A percentile compares a stretch with the other conserved stretches of the same genome.
These are phyloP conservation scores for Rutstroemia sp. DNA, from an alignment of 2,329 filamentous ascomycete species.

Conservation along the genomic window DNA sequence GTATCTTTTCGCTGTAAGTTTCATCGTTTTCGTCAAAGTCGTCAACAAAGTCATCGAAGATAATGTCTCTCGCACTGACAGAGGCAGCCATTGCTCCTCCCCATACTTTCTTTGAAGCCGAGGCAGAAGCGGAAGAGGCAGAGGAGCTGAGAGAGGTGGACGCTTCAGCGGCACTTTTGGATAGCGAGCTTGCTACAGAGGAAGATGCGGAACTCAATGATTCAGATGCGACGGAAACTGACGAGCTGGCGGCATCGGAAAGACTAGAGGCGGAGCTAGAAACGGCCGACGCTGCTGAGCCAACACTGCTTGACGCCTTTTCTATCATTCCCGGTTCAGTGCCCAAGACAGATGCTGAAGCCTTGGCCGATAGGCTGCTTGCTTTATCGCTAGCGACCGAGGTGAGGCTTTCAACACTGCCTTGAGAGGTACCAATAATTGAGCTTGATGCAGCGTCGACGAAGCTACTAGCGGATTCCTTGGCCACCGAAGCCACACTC, in stretches of 20 bases:
- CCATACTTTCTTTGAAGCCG: constrained; percentile 43
- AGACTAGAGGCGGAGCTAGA: constrained; percentile 21
- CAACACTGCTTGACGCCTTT: constrained; percentile 25
- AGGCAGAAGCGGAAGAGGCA: constrained; percentile 21
- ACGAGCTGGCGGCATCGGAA: constrained; percentile 21
- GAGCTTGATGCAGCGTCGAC: constrained; percentile 25
- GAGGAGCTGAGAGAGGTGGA: constrained; percentile 22
- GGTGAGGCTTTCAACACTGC: constrained; percentile 21
- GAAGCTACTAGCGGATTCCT: constrained; percentile 22
- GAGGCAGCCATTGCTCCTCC: constrained; percentile 30
- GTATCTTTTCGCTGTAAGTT: constrained; percentile 42
- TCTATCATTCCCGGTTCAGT: constrained; percentile 20
- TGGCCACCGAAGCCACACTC: constrained; percentile 29
- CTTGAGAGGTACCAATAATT: constrained; percentile 22
- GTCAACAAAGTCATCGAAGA: constrained; percentile 39
- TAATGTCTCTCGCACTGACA: constrained; percentile 43
- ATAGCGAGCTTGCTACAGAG: constrained; percentile 29
- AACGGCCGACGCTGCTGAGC: constrained; percentile 21
- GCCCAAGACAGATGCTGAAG: constrained; percentile 21
- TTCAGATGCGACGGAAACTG: constrained; percentile 18
- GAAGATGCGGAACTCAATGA: constrained; percentile 25
- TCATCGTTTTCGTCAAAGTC: constrained; percentile 34
- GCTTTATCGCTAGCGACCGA: constrained; percentile 19
- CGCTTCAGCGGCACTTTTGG: constrained; percentile 26
- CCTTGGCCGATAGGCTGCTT: constrained; percentile 20